These are phyloP conservation scores for Zanthoxylum bungeanum DNA, from an alignment of 345 rosid species.

Conservation along the genomic window DNA sequence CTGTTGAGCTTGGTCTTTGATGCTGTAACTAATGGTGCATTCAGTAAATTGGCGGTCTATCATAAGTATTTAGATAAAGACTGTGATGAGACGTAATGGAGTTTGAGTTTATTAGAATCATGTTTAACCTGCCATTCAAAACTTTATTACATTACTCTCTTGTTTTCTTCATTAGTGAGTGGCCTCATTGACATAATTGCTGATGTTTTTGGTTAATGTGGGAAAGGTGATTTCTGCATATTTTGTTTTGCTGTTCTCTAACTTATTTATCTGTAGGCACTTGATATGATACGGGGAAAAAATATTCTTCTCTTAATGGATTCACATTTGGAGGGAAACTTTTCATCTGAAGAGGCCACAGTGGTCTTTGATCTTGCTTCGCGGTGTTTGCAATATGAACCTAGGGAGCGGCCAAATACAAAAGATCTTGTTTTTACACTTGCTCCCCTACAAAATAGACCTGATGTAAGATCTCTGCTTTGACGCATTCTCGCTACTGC, in stretches of 20 bases:
- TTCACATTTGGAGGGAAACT: slow-evolving; percentile 80
- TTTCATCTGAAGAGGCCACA: slow-evolving; percentile 77
- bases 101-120: slow-evolving; percentile 1
- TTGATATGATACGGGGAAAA: slow-evolving; percentile 78
- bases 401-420: slow-evolving; percentile 60
- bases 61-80: neutral
- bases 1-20: neutral
- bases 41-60: neutral
- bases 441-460: slow-evolving; percentile 60
- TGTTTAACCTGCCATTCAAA: neutral
- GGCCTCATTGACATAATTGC: neutral
- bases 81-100: neutral
- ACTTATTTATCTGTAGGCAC: slow-evolving; percentile 60
- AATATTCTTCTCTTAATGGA: slow-evolving; percentile 69
- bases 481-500: too few species aligned
- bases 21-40: neutral
- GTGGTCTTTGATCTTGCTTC: slow-evolving; percentile 80
- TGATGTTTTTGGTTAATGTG: slow-evolving; percentile 4
- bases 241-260: neutral
- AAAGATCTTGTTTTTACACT: slow-evolving; percentile 66
- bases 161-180: neutral
- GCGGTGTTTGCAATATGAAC: slow-evolving; percentile 75
- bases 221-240: slow-evolving; percentile 11
- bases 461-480: slow-evolving; percentile 48
- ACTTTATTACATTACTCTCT: neutral